phyloP scores from a whole-genome alignment of 257 asterid genomes.

The Mentha longifolia region DNA sequence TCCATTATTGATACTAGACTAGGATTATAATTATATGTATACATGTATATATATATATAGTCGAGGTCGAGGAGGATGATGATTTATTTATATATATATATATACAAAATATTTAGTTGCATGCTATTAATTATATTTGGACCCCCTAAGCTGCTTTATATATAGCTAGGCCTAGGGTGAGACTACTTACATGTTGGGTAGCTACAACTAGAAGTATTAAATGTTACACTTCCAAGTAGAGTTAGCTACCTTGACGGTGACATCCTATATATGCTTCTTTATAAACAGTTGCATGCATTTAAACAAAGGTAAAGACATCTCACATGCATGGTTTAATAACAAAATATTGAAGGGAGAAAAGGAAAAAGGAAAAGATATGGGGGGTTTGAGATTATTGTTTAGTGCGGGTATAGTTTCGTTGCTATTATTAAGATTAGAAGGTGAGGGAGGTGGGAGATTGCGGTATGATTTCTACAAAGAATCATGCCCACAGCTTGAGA shows the following conservation, averaged over 20 bases:
- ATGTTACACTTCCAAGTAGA: background rate
- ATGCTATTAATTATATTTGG: background rate
- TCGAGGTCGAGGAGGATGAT: too few relatives aligned
- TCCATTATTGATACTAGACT: background rate
- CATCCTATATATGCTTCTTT: background rate
- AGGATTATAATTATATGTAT: too few relatives aligned
- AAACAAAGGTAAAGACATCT: background rate
- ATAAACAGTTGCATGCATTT: constrained; percentile 3
- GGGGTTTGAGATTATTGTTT: background rate
- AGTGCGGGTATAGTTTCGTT: background rate
- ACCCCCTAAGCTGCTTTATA: background rate
- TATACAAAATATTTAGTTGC: too few relatives aligned
- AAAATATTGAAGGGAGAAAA: too few relatives aligned
- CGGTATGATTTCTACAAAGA: constrained; percentile 38
- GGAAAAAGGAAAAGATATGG: too few relatives aligned
- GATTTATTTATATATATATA: too few relatives aligned
- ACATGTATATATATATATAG: too few relatives aligned
- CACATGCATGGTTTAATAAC: too few relatives aligned
- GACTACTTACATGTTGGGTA: background rate
- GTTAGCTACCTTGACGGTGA: constrained; percentile 1
- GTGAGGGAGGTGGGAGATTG: constrained; percentile 26
- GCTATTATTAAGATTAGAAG: constrained; percentile 9
- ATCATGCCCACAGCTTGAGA: constrained; percentile 51
- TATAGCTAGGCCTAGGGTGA: background rate
- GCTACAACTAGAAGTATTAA: background rate